Evolutionary conservation across 805 yeast species (phyloP).

Genomic region (Scheffersomyces spartinae): DNA sequence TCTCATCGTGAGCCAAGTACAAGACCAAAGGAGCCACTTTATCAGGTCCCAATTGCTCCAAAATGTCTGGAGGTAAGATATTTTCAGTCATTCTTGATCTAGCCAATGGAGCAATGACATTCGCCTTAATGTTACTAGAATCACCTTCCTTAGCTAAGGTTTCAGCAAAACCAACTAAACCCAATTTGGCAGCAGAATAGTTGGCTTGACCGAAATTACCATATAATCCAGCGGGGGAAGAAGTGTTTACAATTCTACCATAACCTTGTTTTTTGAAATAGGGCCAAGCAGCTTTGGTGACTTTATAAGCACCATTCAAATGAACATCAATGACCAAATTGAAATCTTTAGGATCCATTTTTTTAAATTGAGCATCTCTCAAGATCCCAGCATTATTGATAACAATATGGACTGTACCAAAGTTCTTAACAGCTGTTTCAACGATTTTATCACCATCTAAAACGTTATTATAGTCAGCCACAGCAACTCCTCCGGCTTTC

Average conservation of each 20-base stretch:
- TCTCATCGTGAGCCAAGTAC: constrained; percentile 58
- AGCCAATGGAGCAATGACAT: constrained; percentile 89
- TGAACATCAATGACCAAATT: constrained; percentile 76
- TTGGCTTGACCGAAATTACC: constrained; percentile 97
- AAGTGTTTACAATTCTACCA: constrained; percentile 88
- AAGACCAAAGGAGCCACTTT: constrained; percentile 88
- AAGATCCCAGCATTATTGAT: constrained; percentile 94
- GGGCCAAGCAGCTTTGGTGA: constrained; percentile 89
- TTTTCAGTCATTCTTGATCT: constrained; percentile 94
- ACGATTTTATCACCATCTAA: constrained; percentile 75
- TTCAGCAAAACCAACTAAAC: constrained; percentile 83
- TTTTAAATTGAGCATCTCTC: constrained; percentile 77
- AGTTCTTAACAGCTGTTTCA: constrained; percentile 73
- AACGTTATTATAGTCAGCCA: constrained; percentile 89
- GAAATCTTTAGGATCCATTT: constrained; percentile 76
- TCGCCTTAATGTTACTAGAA: constrained; percentile 71
- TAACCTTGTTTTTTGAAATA: constrained; percentile 70
- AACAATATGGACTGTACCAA: constrained; percentile 81
- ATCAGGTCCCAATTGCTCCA: constrained; percentile 73
- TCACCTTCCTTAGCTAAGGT: constrained; percentile 92
- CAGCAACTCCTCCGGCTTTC: constrained; percentile 71
- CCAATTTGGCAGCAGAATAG: constrained; percentile 89
- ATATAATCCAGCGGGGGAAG: constrained; percentile 93
- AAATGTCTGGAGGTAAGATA: constrained; percentile 73
- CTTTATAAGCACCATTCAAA: constrained; percentile 77